Base-by-base conservation (phyloP, 163 green algal species). In the Botryococcus braunii region DNA sequence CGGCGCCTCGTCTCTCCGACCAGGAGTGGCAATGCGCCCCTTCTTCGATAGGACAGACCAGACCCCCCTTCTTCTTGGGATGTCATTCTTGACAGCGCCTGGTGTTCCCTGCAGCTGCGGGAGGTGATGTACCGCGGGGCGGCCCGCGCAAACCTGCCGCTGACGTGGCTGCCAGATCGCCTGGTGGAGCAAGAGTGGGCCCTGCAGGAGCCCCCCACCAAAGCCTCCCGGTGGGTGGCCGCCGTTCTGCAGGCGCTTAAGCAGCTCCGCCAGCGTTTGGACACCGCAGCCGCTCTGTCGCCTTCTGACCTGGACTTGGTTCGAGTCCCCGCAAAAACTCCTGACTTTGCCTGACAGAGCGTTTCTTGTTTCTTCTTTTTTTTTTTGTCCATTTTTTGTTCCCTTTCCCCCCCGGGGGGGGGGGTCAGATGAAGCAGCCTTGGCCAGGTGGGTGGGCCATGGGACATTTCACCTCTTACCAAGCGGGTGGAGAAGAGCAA, bases 111-210 rank as follows among this genome's bases (percentile, higher is more conserved):
- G 63, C 63, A 69, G 63, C 63, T 81, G 41, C 68, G 63, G 35
- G 73, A 81, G 49, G 37, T 72, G 4, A 63, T 87, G 17, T 41
- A 77, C 41, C 68, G 61, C 17, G 35, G 58, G 37, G 77, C 74
- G 25, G 78, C 68, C 1, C 58, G 74, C 27, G 56, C 75, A 49
- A 82, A 84, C 46, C 63, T 86, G 37, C 71, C 74, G 21, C 73
- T 84, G 31, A 38, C 50, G 32, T 86, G 80, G 80, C 32, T 86
- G 50, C 65, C 77, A 2, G 77, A 80, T 23, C 66, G 69, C 2
- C 56, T 86, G 43, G 69, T 69, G 2, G 79, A 71, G 37, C 60
- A 68, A 46, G 70, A 69, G 58, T 86, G 79, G 46, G 57, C 69
- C 37, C 37, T 80, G 11, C 40, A 73, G 48, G 80, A 86, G 65